phyloP scores from a whole-genome alignment of 2,329 filamentous ascomycete genomes.

The Pyrenochaeta sp. region DNA sequence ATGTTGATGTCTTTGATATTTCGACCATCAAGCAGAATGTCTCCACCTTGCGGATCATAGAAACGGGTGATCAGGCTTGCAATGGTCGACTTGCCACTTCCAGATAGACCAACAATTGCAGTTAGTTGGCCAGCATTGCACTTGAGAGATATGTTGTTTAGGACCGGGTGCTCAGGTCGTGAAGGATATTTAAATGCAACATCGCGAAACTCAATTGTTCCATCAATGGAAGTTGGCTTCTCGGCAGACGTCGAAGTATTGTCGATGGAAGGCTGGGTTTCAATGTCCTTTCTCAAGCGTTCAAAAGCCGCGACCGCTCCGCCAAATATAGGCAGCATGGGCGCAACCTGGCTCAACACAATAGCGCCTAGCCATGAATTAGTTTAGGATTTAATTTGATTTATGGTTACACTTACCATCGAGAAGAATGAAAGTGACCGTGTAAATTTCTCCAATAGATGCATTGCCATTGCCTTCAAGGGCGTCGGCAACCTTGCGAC shows the following conservation, averaged over 20 bases:
- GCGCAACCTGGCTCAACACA: constrained; percentile 56
- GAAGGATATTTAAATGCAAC: constrained; percentile 55
- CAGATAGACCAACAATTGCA: constrained; percentile 55
- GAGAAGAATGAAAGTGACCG: constrained; percentile 64
- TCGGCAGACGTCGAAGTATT: constrained; percentile 42
- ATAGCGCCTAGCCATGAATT: constrained; percentile 50
- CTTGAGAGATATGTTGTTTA: constrained; percentile 48
- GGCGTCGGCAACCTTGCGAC: constrained; percentile 60
- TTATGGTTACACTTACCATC: constrained; percentile 50
- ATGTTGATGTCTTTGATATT: constrained; percentile 51
- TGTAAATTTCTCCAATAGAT: constrained; percentile 60
- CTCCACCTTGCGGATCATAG: constrained; percentile 60
- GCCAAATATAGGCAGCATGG: constrained; percentile 60
- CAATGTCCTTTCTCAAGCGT: constrained; percentile 67
- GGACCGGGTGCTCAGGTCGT: constrained; percentile 49
- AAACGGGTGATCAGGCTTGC: constrained; percentile 49
- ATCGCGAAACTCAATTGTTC: constrained; percentile 55
- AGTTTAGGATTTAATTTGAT: neutral
- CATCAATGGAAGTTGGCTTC: constrained; percentile 48
- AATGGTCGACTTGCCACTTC: constrained; percentile 55
- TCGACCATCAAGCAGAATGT: constrained; percentile 65
- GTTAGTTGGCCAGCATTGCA: constrained; percentile 51
- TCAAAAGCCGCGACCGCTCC: constrained; percentile 63
- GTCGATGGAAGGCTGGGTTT: constrained; percentile 54
- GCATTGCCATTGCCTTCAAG: constrained; percentile 42